Evolutionary conservation across 768 basidiomycete genomes (phyloP).

Genomic region (Russula sp.): DNA sequence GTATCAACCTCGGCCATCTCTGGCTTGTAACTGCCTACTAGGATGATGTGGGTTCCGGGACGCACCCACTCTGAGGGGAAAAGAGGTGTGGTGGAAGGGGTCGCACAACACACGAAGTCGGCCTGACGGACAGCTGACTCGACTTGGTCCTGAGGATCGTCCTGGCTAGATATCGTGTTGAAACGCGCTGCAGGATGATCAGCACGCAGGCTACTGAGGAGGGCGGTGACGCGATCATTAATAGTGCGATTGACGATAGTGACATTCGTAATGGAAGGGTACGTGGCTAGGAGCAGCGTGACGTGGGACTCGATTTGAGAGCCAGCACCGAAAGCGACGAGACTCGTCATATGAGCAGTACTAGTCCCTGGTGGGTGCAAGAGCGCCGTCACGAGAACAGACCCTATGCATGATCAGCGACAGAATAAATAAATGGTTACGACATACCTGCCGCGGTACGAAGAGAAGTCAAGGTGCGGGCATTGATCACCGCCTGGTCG

Average conservation of each 20-base stretch:
- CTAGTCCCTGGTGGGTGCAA: conserved; percentile 31
- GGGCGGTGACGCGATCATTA: conserved; percentile 46
- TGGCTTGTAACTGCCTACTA: conserved; percentile 81
- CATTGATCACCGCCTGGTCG: conserved; percentile 75
- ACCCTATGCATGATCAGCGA: conserved; percentile 45
- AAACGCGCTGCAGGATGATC: conserved; percentile 34
- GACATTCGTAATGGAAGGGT: conserved; percentile 50
- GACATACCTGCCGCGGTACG: conserved; percentile 75
- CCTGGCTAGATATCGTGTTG: conserved; percentile 17
- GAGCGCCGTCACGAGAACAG: conserved; percentile 55
- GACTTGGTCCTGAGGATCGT: conserved; percentile 27
- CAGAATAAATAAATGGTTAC: background rate
- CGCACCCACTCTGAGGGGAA: conserved; percentile 66
- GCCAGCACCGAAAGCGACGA: conserved; percentile 73
- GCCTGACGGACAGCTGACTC: conserved; percentile 41
- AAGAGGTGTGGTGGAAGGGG: conserved; percentile 64
- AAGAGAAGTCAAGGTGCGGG: conserved; percentile 71
- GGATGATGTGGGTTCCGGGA: conserved; percentile 62
- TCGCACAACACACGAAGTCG: conserved; percentile 73
- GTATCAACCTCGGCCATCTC: conserved; percentile 74
- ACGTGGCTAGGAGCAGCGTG: conserved; percentile 37
- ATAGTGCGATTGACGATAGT: conserved; percentile 62
- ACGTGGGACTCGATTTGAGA: conserved; percentile 63
- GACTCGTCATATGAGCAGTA: conserved; percentile 38
- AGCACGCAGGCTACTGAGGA: conserved; percentile 37